A percentile compares a stretch with the other conserved stretches of the same genome.
Evolutionary conservation across 1,284 basidiomycete species (phyloP).

Genomic region (Papiliotrema laurentii): DNA sequence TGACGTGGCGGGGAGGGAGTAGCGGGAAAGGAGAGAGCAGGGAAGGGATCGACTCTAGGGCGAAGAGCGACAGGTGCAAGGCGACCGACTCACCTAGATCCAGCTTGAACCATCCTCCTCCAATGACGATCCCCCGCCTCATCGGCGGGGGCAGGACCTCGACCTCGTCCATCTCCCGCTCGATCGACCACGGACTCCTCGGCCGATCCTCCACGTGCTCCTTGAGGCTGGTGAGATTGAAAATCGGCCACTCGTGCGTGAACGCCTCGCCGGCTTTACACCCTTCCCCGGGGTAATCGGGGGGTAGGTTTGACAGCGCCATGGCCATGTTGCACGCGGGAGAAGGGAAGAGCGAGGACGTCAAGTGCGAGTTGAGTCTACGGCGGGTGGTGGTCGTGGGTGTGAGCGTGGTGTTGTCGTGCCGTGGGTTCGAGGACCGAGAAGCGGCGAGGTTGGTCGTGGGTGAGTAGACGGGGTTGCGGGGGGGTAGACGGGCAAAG

Average conservation of each 20-base stretch:
- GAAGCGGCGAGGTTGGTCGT: background rate
- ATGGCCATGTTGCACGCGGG: background rate
- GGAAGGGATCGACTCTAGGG: no score
- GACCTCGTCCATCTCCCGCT: conserved; percentile 14
- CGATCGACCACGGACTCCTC: conserved; percentile 6
- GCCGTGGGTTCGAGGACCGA: background rate
- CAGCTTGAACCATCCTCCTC: conserved; percentile 67
- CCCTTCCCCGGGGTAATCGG: conserved; percentile 9
- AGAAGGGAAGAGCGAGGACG: conserved; percentile 11
- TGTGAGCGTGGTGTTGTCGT: conserved; percentile 2
- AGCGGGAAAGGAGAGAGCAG: no score
- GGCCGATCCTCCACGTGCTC: conserved; percentile 17
- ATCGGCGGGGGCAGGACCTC: conserved; percentile 58
- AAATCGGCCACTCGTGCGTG: conserved; percentile 21
- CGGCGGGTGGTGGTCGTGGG: conserved; percentile 14
- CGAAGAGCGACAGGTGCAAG: no score
- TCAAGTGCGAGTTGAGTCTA: conserved; percentile 8
- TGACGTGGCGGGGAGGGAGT: no score
- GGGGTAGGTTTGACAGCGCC: background rate
- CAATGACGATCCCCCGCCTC: conserved; percentile 61
- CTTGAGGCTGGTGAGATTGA: conserved; percentile 11
- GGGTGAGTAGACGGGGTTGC: no score
- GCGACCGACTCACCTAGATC: conserved; percentile 33
- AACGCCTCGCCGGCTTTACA: background rate
- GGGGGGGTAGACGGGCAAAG: no score